Conservation (phyloP, 2,329 filamentous ascomycete species). For the Hypoxylon sp. region DNA sequence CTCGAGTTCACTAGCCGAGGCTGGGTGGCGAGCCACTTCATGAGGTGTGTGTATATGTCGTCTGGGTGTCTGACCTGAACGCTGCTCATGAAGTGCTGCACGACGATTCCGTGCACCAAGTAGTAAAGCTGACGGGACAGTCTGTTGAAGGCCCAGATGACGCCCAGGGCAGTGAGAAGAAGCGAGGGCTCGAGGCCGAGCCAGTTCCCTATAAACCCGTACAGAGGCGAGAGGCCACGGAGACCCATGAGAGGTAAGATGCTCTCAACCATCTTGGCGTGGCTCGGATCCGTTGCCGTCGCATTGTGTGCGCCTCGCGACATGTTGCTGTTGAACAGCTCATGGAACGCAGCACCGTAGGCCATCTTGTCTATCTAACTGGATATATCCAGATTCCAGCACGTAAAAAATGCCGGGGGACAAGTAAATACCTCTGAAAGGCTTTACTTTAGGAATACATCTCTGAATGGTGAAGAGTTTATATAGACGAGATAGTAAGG, state of each 20-base stretch:
- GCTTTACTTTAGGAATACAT: background rate
- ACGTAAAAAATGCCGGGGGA: background rate
- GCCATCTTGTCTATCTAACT: slow-evolving; percentile 11
- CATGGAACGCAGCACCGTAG: slow-evolving; percentile 3
- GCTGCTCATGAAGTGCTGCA: slow-evolving; percentile 58
- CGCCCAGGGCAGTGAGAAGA: slow-evolving; percentile 54
- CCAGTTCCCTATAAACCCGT: slow-evolving; percentile 53
- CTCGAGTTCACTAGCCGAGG: slow-evolving; percentile 60
- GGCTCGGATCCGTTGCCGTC: slow-evolving; percentile 20
- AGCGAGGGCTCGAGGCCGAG: slow-evolving; percentile 59
- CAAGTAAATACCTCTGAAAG: background rate
- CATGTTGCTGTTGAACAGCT: slow-evolving; percentile 29
- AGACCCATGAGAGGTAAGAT: slow-evolving; percentile 56
- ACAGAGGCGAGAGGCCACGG: slow-evolving; percentile 53
- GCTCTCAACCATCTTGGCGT: slow-evolving; percentile 46
- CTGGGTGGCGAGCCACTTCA: slow-evolving; percentile 65
- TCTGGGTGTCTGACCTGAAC: slow-evolving; percentile 64
- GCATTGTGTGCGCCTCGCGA: slow-evolving; percentile 26
- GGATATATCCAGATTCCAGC: too few relatives aligned
- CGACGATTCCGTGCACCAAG: slow-evolving; percentile 49
- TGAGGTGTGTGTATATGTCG: slow-evolving; percentile 65
- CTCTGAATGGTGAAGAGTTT: background rate
- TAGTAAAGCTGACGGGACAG: slow-evolving; percentile 49
- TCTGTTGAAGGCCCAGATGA: slow-evolving; percentile 57
- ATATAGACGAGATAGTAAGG: background rate